Conservation (phyloP, 441 rosid species). For the Flueggea neowawraea region DNA sequence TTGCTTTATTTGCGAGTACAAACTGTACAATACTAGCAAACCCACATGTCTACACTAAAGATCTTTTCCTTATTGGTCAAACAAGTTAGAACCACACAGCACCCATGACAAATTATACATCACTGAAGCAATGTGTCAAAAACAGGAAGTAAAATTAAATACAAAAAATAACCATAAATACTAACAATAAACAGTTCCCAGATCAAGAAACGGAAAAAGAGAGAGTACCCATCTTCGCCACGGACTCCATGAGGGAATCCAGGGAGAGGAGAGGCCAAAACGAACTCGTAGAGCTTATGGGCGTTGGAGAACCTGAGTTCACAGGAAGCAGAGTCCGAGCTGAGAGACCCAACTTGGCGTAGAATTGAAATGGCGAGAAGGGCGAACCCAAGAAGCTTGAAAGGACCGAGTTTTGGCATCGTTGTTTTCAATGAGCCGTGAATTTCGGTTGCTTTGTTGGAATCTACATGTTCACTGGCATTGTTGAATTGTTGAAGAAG, state of each 20-base stretch:
- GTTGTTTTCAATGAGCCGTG: too few species aligned
- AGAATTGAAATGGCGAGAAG: slow-evolving; percentile 23
- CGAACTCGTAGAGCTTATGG: slow-evolving; percentile 55
- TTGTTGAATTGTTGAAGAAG: too few species aligned
- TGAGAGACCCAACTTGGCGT: slow-evolving; percentile 21
- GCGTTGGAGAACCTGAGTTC: slow-evolving; percentile 52
- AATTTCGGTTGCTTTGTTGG: too few species aligned
- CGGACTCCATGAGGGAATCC: slow-evolving; percentile 79
- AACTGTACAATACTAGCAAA: too few species aligned
- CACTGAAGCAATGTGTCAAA: slow-evolving; percentile 5
- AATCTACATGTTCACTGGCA: too few species aligned
- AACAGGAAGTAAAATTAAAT: slow-evolving; percentile 5
- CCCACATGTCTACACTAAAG: too few species aligned
- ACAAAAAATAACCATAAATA: slow-evolving; percentile 4
- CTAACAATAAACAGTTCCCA: slow-evolving; percentile 1
- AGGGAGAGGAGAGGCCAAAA: slow-evolving; percentile 62
- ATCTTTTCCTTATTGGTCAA: too few species aligned
- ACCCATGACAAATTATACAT: not conserved
- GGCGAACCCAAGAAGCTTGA: slow-evolving; percentile 7
- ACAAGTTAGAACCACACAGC: not conserved
- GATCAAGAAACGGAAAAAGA: slow-evolving; percentile 17
- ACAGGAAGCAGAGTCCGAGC: slow-evolving; percentile 45
- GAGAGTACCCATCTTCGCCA: slow-evolving; percentile 90
- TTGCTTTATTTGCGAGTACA: too few species aligned
- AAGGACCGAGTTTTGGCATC: too few species aligned